Evolutionary conservation across 1,284 basidiomycete species (phyloP).

Genomic region (Chalciporus piperatoides): DNA sequence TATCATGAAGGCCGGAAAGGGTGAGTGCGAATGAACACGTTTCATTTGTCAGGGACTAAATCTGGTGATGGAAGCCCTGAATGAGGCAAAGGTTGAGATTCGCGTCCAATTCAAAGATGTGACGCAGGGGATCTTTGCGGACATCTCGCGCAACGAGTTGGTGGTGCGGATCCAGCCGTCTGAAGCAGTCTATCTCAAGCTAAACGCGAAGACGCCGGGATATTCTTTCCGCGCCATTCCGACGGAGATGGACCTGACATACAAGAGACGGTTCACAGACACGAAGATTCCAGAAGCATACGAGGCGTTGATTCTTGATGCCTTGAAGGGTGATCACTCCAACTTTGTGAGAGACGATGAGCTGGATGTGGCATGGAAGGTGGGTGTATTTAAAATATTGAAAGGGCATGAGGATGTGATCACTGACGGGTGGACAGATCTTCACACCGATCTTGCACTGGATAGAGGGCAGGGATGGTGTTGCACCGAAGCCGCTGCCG

Average conservation of each 20-base stretch:
- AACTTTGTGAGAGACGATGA: slow-evolving; percentile 96
- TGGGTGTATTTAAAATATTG: slow-evolving; percentile 29
- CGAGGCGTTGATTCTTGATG: slow-evolving; percentile 88
- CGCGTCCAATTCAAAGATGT: slow-evolving; percentile 97
- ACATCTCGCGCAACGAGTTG: slow-evolving; percentile 92
- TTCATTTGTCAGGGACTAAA: slow-evolving; percentile 11
- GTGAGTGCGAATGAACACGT: slow-evolving; percentile 41
- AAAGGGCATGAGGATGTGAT: slow-evolving; percentile 5
- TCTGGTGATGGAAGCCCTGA: slow-evolving; percentile 59
- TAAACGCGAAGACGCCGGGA: slow-evolving; percentile 92
- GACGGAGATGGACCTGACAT: slow-evolving; percentile 95
- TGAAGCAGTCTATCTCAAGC: slow-evolving; percentile 92
- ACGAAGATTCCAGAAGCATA: slow-evolving; percentile 92
- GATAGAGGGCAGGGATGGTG: slow-evolving; percentile 76
- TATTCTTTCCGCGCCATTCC: slow-evolving; percentile 86
- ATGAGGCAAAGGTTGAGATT: slow-evolving; percentile 96
- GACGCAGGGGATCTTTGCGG: slow-evolving; percentile 91
- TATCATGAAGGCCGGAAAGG: slow-evolving; percentile 96
- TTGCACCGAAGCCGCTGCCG: slow-evolving; percentile 63
- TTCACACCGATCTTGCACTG: slow-evolving; percentile 94
- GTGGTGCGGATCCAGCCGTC: slow-evolving; percentile 94
- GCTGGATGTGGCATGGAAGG: slow-evolving; percentile 94
- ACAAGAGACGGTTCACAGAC: slow-evolving; percentile 90
- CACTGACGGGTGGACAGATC: slow-evolving; percentile 51
- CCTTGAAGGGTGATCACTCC: slow-evolving; percentile 84